phyloP scores from a whole-genome alignment of 139 green algal genomes.

The Tetraselmis chui region DNA sequence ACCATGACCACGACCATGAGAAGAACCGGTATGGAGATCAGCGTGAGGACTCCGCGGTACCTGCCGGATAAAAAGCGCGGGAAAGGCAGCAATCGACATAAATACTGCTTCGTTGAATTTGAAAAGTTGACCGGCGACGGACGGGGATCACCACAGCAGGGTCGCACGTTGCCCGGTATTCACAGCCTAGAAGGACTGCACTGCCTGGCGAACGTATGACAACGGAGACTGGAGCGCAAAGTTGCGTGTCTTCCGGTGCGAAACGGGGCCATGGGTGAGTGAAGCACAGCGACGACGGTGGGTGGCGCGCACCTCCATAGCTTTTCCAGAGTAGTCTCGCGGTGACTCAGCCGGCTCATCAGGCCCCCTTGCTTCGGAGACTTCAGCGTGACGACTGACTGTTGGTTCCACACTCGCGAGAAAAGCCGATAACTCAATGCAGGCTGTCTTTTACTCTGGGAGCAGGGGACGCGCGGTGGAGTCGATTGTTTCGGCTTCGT shows the following conservation, averaged over 20 bases:
- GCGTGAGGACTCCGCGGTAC: slow-evolving; percentile 50
- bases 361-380: not conserved
- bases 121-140: too few relatives aligned
- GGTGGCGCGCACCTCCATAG: not conserved
- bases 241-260: not conserved
- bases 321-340: not conserved
- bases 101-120: too few relatives aligned
- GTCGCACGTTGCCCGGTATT: not conserved
- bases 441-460: too few relatives aligned
- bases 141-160: not conserved
- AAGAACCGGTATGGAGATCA: slow-evolving; percentile 53
- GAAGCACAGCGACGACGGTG: too few relatives aligned
- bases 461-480: too few relatives aligned
- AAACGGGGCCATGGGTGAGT: not conserved
- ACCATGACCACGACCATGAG: slow-evolving; percentile 51
- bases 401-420: too few relatives aligned
- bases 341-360: not conserved
- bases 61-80: slow-evolving; percentile 30
- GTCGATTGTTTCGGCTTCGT: too few relatives aligned
- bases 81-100: too few relatives aligned
- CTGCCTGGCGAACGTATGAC: too few relatives aligned
- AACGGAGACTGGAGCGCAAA: not conserved
- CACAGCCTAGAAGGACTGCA: not conserved
- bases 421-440: too few relatives aligned
- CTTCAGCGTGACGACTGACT: not conserved